Evolutionary conservation across 805 yeast species (phyloP).

Genomic region (Ogataea minuta): DNA sequence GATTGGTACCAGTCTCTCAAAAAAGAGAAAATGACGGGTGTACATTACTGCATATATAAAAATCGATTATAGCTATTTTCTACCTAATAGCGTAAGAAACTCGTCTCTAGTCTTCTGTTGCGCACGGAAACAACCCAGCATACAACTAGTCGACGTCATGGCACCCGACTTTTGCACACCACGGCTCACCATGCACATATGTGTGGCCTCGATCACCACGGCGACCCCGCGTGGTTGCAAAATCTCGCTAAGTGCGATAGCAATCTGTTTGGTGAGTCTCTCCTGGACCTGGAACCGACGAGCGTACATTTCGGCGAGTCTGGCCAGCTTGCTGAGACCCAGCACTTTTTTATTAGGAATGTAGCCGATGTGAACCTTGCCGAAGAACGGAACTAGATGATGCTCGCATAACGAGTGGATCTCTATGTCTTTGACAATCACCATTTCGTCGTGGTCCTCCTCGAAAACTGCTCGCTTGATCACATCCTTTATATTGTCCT

Average conservation of each 20-base stretch:
- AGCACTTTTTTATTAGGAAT: slow-evolving; percentile 92
- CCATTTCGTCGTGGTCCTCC: slow-evolving; percentile 99
- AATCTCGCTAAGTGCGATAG: slow-evolving; percentile 90
- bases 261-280: slow-evolving; percentile 93
- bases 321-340: slow-evolving; percentile 89
- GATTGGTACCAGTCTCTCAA: slow-evolving; percentile 75
- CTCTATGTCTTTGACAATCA: slow-evolving; percentile 92
- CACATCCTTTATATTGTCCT: slow-evolving; percentile 87
- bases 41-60: slow-evolving; percentile 11
- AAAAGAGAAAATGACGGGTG: slow-evolving; percentile 16
- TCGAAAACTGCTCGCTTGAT: slow-evolving; percentile 95
- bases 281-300: slow-evolving; percentile 98
- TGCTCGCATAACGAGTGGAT: slow-evolving; percentile 94
- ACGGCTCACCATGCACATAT: slow-evolving; percentile 99
- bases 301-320: slow-evolving; percentile 95
- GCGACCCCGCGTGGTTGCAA: slow-evolving; percentile 96
- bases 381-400: slow-evolving; percentile 95
- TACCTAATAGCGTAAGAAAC: slow-evolving; percentile 76
- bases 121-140: slow-evolving; percentile 93
- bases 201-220: slow-evolving; percentile 95
- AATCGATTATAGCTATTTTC: slow-evolving; percentile 28
- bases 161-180: slow-evolving; percentile 97
- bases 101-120: slow-evolving; percentile 97
- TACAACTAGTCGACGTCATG: slow-evolving; percentile 90
- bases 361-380: slow-evolving; percentile 97